These are phyloP conservation scores for Rhodamnia rubescens DNA, from an alignment of 345 rosid species.

Conservation along the genomic window DNA sequence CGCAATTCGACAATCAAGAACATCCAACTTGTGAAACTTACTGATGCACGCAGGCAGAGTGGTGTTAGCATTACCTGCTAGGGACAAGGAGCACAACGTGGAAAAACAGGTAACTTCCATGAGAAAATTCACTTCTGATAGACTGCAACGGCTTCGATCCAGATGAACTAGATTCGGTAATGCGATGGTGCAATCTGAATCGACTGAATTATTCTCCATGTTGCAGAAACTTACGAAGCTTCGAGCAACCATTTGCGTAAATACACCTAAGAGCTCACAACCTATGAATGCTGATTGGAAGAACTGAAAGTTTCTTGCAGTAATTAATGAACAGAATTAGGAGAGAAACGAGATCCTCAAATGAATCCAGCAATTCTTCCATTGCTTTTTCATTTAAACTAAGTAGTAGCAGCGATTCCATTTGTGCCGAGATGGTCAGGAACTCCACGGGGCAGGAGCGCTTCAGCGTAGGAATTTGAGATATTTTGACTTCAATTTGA, in stretches of 20 bases:
- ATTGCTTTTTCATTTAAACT: neutral
- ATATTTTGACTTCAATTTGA: neutral
- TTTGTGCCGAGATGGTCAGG: constrained; percentile 4
- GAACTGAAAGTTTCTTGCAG: constrained; percentile 4
- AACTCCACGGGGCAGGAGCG: neutral
- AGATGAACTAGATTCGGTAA: neutral
- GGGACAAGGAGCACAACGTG: neutral
- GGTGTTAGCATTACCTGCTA: too few relatives aligned
- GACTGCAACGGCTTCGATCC: neutral
- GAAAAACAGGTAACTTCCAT: neutral
- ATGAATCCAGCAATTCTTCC: neutral
- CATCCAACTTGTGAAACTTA: too few relatives aligned
- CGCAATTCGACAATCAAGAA: too few relatives aligned
- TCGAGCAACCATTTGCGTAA: constrained; percentile 8
- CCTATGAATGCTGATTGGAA: constrained; percentile 8
- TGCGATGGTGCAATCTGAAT: neutral
- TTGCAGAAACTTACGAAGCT: constrained; percentile 1
- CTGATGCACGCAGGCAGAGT: too few relatives aligned
- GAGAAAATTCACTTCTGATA: neutral
- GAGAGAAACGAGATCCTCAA: constrained; percentile 4
- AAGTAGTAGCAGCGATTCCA: neutral
- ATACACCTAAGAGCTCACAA: constrained; percentile 1
- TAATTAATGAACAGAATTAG: neutral
- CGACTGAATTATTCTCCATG: neutral
- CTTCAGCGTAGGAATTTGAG: neutral